These are phyloP conservation scores for Osmanthus fragrans DNA, from an alignment of 257 asterid genomes.

Conservation along the genomic window DNA sequence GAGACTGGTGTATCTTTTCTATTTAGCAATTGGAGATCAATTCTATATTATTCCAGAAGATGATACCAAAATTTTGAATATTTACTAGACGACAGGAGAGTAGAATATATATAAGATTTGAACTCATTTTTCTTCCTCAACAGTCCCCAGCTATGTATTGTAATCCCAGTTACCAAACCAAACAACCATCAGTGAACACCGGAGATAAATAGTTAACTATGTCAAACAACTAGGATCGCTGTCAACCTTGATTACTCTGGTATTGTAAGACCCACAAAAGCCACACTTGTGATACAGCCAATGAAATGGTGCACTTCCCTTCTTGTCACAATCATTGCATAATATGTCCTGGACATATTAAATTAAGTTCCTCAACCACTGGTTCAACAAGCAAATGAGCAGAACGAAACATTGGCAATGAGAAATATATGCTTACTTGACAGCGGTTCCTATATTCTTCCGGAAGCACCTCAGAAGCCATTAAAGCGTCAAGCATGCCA, in stretches of 20 bases:
- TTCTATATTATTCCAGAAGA: not conserved
- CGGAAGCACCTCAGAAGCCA: slow-evolving; percentile 90
- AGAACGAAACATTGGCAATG: not conserved
- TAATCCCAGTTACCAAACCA: not conserved
- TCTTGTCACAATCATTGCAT: slow-evolving; percentile 86
- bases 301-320: slow-evolving; percentile 82
- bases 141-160: not conserved
- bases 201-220: slow-evolving; percentile 26
- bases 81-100: not conserved
- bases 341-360: slow-evolving; percentile 58
- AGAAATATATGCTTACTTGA: slow-evolving; percentile 47
- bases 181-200: not conserved
- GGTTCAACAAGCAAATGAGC: not conserved
- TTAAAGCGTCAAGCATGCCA: slow-evolving; percentile 93
- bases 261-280: slow-evolving; percentile 77
- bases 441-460: slow-evolving; percentile 84
- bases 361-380: not conserved
- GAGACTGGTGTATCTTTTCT: not conserved
- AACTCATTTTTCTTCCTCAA: not conserved
- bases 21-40: not conserved
- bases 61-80: not conserved
- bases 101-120: not conserved
- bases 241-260: slow-evolving; percentile 88
- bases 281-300: slow-evolving; percentile 97
- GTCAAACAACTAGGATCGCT: slow-evolving; percentile 53